Base-by-base conservation (phyloP, 2,329 filamentous ascomycete genomes). In the Fusarium mangiferae region DNA sequence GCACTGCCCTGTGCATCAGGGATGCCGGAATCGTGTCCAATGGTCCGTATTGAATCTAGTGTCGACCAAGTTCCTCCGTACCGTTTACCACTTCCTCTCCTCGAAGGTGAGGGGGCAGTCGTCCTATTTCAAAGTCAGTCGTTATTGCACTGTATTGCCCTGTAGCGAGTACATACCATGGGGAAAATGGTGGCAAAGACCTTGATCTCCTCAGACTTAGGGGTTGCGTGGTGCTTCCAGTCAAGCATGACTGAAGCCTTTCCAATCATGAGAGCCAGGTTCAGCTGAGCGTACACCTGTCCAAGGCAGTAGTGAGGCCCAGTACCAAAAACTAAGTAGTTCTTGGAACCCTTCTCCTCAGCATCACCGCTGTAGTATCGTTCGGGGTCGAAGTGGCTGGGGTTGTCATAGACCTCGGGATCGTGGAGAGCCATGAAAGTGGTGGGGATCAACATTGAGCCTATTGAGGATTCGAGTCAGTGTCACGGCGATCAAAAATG, bases 161-260 rank as follows among this genome's bases (percentile, higher is more conserved):
- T 44, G 26, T 10, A 14, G 13, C 22, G 10, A 33, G 12, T 58
- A 85, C 91, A 83, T 85, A 97, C 95, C 93, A 93, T 93, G 64
- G 96, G 96, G 89, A 99, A 99, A 78, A 99, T 97, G 35, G 95
- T 98, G 45, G 96, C 96, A 85, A 98, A 99, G 76, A 98, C 96
- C 87, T 97, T 96, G 84, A 99, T 98, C 83, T 97, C 92, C 85
- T 99, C 96, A 0, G 94, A 97, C 67, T 87, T 80, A 1, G 93
- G 90, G 17, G 96, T 98, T 24, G 94, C 85, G 81, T 94, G 91
- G 83, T 99, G 96, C 82, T 91, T 89, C 96, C 96, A 98, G 83
- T 98, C 91, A 76, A 98, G 87, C 80, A 91, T 87, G 82, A 98
- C 88, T 74, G 94, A 93, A 14, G 95, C 95, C 88, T 96, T 98